phyloP scores from a whole-genome alignment of 2,329 filamentous ascomycete species.

The Clarireedia paspali region DNA sequence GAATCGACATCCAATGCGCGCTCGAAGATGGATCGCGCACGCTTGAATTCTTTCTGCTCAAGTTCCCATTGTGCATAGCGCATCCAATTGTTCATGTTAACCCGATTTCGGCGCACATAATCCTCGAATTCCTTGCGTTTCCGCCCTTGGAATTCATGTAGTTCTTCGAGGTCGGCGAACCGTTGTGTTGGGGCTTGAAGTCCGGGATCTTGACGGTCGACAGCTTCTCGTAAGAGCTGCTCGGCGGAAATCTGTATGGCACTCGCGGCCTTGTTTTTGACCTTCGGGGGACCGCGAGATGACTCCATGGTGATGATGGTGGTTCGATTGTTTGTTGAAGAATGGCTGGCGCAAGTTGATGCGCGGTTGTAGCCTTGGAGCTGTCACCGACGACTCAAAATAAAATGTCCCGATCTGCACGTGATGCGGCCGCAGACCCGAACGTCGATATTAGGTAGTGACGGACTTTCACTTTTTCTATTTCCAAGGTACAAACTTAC shows the following conservation, averaged over 20 bases:
- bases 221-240: constrained; percentile 92
- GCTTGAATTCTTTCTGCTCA: constrained; percentile 93
- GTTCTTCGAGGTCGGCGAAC: constrained; percentile 93
- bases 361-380: not conserved
- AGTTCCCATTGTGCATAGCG: constrained; percentile 96
- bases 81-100: constrained; percentile 99
- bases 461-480: no score
- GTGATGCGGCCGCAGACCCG: constrained; percentile 10
- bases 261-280: constrained; percentile 97
- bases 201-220: constrained; percentile 85
- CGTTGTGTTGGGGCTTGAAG: constrained; percentile 88
- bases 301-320: constrained; percentile 63
- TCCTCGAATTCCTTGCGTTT: constrained; percentile 97
- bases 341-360: constrained; percentile 4
- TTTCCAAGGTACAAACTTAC: not conserved
- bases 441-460: not conserved
- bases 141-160: constrained; percentile 93
- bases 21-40: constrained; percentile 90
- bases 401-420: not conserved
- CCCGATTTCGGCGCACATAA: constrained; percentile 88
- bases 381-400: not conserved
- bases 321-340: not conserved
- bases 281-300: constrained; percentile 82
- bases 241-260: constrained; percentile 90
- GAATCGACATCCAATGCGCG: constrained; percentile 86